Base-by-base conservation (phyloP, 23 red algal species). In the Cyanidium caldarium region DNA sequence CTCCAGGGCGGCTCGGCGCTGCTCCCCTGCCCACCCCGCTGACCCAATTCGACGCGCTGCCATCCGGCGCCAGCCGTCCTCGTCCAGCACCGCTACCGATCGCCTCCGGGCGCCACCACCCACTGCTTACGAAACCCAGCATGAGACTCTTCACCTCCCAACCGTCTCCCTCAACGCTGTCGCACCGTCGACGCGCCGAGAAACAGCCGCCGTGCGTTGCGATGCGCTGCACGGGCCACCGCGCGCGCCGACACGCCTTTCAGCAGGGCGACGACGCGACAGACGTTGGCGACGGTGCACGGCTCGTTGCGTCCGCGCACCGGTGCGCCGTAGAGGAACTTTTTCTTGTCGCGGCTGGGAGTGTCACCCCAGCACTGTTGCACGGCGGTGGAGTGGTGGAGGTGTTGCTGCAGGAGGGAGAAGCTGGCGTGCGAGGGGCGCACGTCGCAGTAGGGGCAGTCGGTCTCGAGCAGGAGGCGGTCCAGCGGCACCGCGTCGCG, bases 391-490 rank as follows among this genome's bases (percentile, higher is more conserved):
- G 2, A 14, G 21, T 46, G 36, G 25, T 61, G 58, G 35, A 30
- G 14, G 58, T 38, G 34, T n/a, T n/a, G n/a, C 36, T 77, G 72
- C 12, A 88, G 45, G 69, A 51, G 58, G 12, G 35, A 34, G 42
- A 73, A 65, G 31, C 92, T 80, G 0, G 80, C 92, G 81, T 98
- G 92, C 40, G 83, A 81, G 14, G 75, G 69, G 12, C 92, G 80
- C 34, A 98, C 79, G 20, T 81, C 84, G 67, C 92, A 98, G 33
- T 88, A 98, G 10, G 92, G 92, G 29, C 75, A 79, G 41, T 98
- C 92, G 1, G 92, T 98, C 51, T 98, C 92, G 30, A 98, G 38
- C 67, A 98, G 72, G 33, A 98, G 73, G 65, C 92, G 81, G 5
- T 98, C 80, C n/a, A 88, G 70, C 30, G 92, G 92, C 34, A 88